Evolutionary conservation across 1,139 yeast species (phyloP).

Genomic region (Entelexis paramagnoliae): DNA sequence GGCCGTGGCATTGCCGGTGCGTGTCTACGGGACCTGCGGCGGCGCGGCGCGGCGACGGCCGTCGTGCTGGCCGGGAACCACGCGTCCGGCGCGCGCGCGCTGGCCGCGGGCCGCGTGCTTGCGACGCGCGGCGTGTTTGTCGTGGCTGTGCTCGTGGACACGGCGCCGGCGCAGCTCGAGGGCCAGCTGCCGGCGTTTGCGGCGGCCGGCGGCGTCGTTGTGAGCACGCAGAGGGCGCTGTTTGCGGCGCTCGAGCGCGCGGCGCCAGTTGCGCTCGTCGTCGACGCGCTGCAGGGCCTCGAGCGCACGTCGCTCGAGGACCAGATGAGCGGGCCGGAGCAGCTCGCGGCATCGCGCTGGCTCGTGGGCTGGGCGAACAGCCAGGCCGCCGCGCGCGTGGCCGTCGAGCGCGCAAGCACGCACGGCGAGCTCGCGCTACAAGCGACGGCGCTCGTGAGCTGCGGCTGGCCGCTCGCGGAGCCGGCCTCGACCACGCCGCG

Average conservation of each 20-base stretch:
- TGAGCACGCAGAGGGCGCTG: constrained; percentile 1
- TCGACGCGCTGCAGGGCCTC: constrained; percentile 6
- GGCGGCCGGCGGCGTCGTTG: constrained; percentile 1
- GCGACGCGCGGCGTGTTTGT: constrained; percentile 2
- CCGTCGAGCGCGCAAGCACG: not conserved
- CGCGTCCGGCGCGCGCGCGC: constrained; percentile 4
- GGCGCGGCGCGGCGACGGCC: not conserved
- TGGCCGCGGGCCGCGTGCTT: constrained; percentile 1
- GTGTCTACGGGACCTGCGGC: not conserved
- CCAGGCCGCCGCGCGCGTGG: not conserved
- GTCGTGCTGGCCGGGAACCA: not conserved
- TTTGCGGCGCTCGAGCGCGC: constrained; percentile 1
- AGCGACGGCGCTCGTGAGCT: constrained; percentile 4
- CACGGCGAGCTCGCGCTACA: constrained; percentile 3
- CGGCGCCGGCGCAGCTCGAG: not conserved
- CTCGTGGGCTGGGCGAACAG: constrained; percentile 7
- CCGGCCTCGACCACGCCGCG: too few relatives aligned
- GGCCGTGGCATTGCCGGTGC: constrained; percentile 1
- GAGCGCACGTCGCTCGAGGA: constrained; percentile 5
- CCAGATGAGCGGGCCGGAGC: constrained; percentile 5
- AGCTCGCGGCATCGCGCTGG: constrained; percentile 6
- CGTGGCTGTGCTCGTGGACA: constrained; percentile 1
- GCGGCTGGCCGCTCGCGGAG: constrained; percentile 5
- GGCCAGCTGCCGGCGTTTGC: not conserved
- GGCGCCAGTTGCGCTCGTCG: not conserved